A percentile compares a stretch with the other conserved stretches of the same genome.
phyloP scores from a whole-genome alignment of 139 green algal genomes.

The Tetradesmus lagerheimii region DNA sequence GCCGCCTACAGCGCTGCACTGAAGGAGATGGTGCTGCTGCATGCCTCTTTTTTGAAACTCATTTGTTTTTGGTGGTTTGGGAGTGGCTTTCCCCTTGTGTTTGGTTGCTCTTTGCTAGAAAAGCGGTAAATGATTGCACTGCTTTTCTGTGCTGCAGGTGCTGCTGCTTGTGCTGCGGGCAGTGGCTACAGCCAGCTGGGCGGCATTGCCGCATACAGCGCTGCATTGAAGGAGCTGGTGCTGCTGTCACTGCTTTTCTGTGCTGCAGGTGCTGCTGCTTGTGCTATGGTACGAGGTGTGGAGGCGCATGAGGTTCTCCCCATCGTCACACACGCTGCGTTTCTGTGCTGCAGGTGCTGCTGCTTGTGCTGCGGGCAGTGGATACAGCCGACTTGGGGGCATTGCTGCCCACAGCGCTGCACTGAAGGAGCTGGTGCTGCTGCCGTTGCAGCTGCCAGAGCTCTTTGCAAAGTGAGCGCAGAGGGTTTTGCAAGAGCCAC shows the following conservation, averaged over 20 bases:
- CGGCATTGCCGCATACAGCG: conserved; percentile 40
- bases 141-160: not conserved
- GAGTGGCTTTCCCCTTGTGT: too few species aligned
- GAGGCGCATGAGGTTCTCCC: not conserved
- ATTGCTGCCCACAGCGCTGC: conserved; percentile 40
- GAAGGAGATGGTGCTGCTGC: conserved; percentile 61
- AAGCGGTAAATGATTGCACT: too few species aligned
- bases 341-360: conserved; percentile 32
- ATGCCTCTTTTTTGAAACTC: too few species aligned
- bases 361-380: conserved; percentile 1
- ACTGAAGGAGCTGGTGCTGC: conserved; percentile 55
- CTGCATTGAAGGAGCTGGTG: conserved; percentile 46
- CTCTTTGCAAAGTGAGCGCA: conserved; percentile 54
- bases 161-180: not conserved
- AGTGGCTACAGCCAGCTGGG: conserved; percentile 44
- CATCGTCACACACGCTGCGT: not conserved
- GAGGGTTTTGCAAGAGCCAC: too few species aligned
- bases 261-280: conserved; percentile 51
- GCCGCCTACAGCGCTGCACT: conserved; percentile 46
- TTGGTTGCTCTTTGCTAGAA: too few species aligned
- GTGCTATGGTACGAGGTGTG: too few species aligned
- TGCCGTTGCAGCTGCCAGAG: conserved; percentile 62
- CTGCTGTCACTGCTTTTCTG: conserved; percentile 62
- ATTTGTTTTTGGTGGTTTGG: too few species aligned
- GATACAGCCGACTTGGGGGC: conserved; percentile 58